Evolutionary conservation across 2,329 filamentous ascomycete species (phyloP).

Genomic region (Pyricularia pennisetigena): DNA sequence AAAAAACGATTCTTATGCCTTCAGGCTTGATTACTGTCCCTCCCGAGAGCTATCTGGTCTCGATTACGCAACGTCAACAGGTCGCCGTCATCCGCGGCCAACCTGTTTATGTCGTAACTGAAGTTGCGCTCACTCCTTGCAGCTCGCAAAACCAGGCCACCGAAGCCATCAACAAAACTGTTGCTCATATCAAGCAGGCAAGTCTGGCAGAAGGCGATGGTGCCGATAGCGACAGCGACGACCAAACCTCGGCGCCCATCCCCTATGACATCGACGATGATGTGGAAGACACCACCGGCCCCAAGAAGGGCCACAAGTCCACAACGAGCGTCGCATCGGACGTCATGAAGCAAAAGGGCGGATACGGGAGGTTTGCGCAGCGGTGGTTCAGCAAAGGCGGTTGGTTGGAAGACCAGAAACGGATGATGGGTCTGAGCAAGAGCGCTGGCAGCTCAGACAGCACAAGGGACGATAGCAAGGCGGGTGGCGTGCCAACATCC

Average conservation of each 20-base stretch:
- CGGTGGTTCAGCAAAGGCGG: constrained; percentile 85
- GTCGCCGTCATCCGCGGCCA: constrained; percentile 78
- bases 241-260: constrained; percentile 30
- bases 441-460: constrained; percentile 11
- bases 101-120: constrained; percentile 78
- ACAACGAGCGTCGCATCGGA: constrained; percentile 70
- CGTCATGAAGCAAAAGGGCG: constrained; percentile 73
- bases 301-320: constrained; percentile 11
- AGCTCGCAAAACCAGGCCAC: constrained; percentile 66
- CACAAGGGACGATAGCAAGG: constrained; percentile 5
- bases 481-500: constrained; percentile 5
- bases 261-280: constrained; percentile 14
- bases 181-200: constrained; percentile 26
- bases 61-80: constrained; percentile 77
- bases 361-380: constrained; percentile 81
- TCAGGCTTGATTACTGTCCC: constrained; percentile 78
- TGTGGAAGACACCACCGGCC: constrained; percentile 19
- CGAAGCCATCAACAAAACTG: constrained; percentile 57
- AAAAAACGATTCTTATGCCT: neutral
- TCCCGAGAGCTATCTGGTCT: constrained; percentile 72
- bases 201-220: constrained; percentile 27
- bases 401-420: constrained; percentile 63
- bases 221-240: constrained; percentile 31
- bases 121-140: constrained; percentile 84
- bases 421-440: constrained; percentile 58